Base-by-base conservation (phyloP, 768 basidiomycete species). In the Wakefieldia striispora region DNA sequence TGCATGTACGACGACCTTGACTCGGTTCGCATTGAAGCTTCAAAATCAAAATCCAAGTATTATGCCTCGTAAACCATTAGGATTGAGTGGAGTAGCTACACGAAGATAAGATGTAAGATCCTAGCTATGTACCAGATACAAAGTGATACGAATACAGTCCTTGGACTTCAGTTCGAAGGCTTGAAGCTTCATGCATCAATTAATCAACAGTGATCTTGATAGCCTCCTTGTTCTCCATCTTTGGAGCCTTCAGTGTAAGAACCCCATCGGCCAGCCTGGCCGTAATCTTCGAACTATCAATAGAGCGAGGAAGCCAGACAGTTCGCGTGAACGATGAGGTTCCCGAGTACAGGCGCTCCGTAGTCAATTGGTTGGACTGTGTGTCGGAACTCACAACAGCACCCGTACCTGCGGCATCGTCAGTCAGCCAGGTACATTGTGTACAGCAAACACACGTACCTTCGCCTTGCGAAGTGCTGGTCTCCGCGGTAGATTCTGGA, bases 181-280 rank as follows among this genome's bases (percentile, higher is more conserved):
- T 24, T 24, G 24, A 29, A 2, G 6, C 27, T 29, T 2, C 27
- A 29, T 29, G 3, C 23, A 7, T 44, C 24, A 68, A 33, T 33
- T 33, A 33, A 40, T 68, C 60, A 34, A 79, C 62, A 14, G 63
- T 36, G n/a, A 89, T 72, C 33, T 75, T 72, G 2, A 81, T 74
- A 51, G 71, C 77, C 6, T 68, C 79, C 50, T 76, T 73, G 53
- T 88, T 84, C 53, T 82, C 77, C 16, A 75, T 73, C 64, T 84
- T 88, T 13, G 79, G 75, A 13, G 84, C 70, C 6, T 70, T 78
- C 37, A 91, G 58, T 4, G 77, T 84, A 43, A 91, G 76, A 21
- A 91, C 75, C 6, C 88, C 89, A 50, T 90, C 81, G 23, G 75
- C 68, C 55, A 91, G 68, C 57, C 80, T 85, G 14, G 87, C 88